Evolutionary conservation across 805 yeast species (phyloP).

Genomic region (Spathaspora boniae): DNA sequence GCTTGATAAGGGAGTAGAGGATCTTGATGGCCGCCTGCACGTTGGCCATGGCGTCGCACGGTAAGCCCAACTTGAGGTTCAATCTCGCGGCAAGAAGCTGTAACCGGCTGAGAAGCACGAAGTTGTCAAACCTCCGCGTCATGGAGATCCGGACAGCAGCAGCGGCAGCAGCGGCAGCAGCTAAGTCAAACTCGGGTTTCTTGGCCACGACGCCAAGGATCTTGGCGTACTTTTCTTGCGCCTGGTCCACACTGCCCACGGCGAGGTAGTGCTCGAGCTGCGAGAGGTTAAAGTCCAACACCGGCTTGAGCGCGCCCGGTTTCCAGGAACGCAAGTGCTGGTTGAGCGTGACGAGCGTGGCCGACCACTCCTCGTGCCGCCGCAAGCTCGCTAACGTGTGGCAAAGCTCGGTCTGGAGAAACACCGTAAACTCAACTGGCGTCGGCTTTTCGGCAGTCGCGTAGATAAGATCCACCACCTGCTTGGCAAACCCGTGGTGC

Average conservation of each 20-base stretch:
- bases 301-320: constrained; percentile 9
- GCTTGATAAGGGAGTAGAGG: constrained; percentile 50
- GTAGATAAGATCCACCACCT: too few relatives aligned
- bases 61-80: constrained; percentile 15
- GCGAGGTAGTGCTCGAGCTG: constrained; percentile 28
- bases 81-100: constrained; percentile 28
- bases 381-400: constrained; percentile 9
- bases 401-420: constrained; percentile 13
- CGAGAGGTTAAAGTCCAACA: constrained; percentile 23
- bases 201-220: constrained; percentile 20
- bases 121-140: constrained; percentile 20
- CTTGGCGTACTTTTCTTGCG: constrained; percentile 20
- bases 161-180: constrained; percentile 7
- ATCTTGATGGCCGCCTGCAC: constrained; percentile 50
- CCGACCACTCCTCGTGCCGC: constrained; percentile 12
- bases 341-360: constrained; percentile 15
- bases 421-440: constrained; percentile 5
- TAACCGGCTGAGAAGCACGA: constrained; percentile 31
- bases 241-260: constrained; percentile 15
- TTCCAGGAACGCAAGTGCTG: constrained; percentile 11
- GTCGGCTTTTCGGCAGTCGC: too few relatives aligned
- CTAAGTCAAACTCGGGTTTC: constrained; percentile 27
- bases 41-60: constrained; percentile 31
- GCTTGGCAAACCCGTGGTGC: too few relatives aligned
- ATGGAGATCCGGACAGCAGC: constrained; percentile 9